Conservation (phyloP, 1,284 basidiomycete genomes). For the Austroboletus niveus region DNA sequence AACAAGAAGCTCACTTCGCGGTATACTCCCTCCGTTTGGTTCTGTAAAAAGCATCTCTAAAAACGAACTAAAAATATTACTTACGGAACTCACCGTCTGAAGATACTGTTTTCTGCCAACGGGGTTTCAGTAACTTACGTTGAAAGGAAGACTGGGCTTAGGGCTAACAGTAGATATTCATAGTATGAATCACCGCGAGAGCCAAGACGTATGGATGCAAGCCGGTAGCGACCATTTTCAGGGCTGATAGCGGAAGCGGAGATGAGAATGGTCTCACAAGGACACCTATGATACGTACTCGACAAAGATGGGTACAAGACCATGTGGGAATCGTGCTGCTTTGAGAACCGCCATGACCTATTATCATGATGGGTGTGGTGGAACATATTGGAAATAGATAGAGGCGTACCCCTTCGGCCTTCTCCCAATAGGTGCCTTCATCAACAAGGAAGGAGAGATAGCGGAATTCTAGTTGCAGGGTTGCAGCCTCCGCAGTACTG, state of each 20-base stretch:
- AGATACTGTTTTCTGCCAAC: conserved; percentile 70
- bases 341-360: conserved; percentile 77
- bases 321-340: conserved; percentile 60
- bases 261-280: conserved; percentile 9
- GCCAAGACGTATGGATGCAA: conserved; percentile 83
- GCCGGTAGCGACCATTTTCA: conserved; percentile 65
- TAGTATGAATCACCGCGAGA: conserved; percentile 95
- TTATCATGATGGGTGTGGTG: conserved; percentile 27
- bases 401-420: conserved; percentile 65
- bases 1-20: conserved; percentile 49
- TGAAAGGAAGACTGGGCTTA: background rate
- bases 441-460: conserved; percentile 84
- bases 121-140: conserved; percentile 4
- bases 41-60: conserved; percentile 45
- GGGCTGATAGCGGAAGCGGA: conserved; percentile 42
- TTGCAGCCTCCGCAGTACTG: conserved; percentile 83
- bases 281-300: conserved; percentile 43
- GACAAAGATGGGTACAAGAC: conserved; percentile 85
- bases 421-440: conserved; percentile 78
- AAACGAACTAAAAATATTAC: background rate
- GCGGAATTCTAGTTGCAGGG: conserved; percentile 86
- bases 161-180: conserved; percentile 81
- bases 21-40: conserved; percentile 78
- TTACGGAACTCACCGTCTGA: conserved; percentile 57
- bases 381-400: background rate